Conservation (phyloP, 176 grass and related monocot genomes). For the Chloris gayana region DNA sequence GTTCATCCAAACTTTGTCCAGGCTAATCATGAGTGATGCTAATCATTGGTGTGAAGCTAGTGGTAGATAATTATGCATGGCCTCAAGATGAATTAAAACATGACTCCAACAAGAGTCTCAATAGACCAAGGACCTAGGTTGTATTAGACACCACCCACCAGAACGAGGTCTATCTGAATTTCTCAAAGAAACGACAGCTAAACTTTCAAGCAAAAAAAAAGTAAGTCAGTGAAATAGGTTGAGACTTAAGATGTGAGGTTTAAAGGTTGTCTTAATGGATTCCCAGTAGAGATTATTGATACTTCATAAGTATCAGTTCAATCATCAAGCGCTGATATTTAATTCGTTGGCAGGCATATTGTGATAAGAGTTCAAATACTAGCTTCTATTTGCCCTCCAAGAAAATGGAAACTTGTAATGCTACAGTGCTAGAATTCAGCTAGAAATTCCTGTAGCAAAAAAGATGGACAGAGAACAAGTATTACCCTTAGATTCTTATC, state of each 20-base stretch:
- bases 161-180: background rate
- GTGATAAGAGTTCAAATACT: background rate
- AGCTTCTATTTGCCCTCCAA: background rate
- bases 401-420: background rate
- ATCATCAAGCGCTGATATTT: background rate
- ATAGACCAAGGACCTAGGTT: background rate
- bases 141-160: background rate
- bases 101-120: too few species aligned
- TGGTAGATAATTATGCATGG: background rate
- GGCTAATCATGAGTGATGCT: background rate
- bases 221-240: slow-evolving; percentile 7
- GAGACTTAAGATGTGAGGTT: background rate
- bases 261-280: background rate
- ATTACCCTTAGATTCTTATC: slow-evolving; percentile 59
- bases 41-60: background rate
- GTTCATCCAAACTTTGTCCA: background rate
- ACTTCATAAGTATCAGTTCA: background rate
- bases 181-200: background rate
- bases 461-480: background rate
- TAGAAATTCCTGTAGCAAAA: background rate
- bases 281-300: background rate
- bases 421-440: background rate
- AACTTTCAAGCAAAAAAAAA: background rate
- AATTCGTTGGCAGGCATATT: background rate
- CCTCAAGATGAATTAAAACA: too few species aligned